These are phyloP conservation scores for Trichoderma sp. DNA, from an alignment of 2,329 filamentous ascomycete genomes.

Conservation along the genomic window DNA sequence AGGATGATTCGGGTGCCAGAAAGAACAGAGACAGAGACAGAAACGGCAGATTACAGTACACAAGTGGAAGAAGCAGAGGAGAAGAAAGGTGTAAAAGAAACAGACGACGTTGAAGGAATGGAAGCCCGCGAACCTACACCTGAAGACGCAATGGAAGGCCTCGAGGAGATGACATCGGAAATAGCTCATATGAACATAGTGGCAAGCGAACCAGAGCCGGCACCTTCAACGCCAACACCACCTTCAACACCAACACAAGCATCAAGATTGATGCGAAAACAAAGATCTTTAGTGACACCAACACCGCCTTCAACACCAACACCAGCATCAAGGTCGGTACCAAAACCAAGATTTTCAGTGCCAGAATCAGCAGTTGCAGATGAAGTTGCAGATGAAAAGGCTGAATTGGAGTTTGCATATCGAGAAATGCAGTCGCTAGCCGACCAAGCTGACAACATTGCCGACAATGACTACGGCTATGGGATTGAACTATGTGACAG, in stretches of 20 bases:
- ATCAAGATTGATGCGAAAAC: neutral
- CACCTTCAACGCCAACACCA: no score
- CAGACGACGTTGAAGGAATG: neutral
- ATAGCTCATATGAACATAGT: neutral
- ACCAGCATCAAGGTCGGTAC: no score
- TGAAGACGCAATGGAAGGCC: neutral
- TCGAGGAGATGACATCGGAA: neutral
- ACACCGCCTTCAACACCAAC: no score
- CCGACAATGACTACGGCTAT: neutral
- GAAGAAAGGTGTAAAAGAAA: neutral
- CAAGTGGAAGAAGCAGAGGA: neutral
- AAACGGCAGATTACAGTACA: no score
- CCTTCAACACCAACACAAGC: neutral
- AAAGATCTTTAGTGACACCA: no score
- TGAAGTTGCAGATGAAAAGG: no score
- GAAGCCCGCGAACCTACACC: neutral
- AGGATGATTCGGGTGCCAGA: neutral
- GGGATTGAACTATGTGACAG: no score
- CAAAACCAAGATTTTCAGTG: neutral
- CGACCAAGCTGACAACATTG: neutral
- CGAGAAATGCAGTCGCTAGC: neutral
- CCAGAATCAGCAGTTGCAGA: neutral
- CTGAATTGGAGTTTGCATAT: neutral
- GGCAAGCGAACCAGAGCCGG: neutral
- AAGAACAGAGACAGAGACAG: neutral